These are phyloP conservation scores for Dianthus caryophyllus DNA, from an alignment of 148 eudicot genomes.

Conservation along the genomic window DNA sequence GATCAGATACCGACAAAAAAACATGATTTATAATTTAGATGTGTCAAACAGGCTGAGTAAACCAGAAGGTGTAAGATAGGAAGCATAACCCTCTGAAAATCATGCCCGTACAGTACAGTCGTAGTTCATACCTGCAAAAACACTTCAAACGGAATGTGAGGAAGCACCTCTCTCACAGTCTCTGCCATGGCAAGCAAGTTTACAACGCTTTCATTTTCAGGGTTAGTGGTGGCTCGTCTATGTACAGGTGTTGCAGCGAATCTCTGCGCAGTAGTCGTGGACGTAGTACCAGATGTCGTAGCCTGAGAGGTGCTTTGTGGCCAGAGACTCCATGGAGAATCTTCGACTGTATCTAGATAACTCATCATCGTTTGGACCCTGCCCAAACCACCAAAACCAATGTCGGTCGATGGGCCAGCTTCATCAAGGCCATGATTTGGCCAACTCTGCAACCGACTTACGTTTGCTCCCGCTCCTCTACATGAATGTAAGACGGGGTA, in stretches of 20 bases:
- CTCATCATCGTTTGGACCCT: constrained; percentile 95
- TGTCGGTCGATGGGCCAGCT: constrained; percentile 76
- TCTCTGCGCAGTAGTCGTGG: constrained; percentile 37
- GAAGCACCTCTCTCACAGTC: constrained; percentile 92
- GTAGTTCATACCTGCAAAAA: constrained; percentile 66
- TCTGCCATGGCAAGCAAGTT: constrained; percentile 95
- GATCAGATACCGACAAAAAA: not conserved
- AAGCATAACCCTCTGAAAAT: no score
- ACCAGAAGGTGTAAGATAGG: no score
- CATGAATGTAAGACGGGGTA: not conserved
- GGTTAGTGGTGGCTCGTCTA: constrained; percentile 43
- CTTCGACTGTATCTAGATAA: constrained; percentile 88
- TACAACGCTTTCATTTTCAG: constrained; percentile 53
- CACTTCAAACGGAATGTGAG: constrained; percentile 84
- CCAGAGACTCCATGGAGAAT: constrained; percentile 80
- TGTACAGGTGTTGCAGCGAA: constrained; percentile 37
- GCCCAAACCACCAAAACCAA: constrained; percentile 56
- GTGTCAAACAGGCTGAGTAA: no score
- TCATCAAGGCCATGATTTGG: constrained; percentile 65
- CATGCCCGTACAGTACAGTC: not conserved
- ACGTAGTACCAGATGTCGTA: constrained; percentile 49
- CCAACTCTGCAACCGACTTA: constrained; percentile 65
- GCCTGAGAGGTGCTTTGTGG: constrained; percentile 76
- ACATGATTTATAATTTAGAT: no score
- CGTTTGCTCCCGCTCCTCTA: constrained; percentile 59